A percentile compares a stretch with the other conserved stretches of the same genome.
Conservation (phyloP, 2,329 filamentous ascomycete genomes). For the Tolypocladium amazonense region DNA sequence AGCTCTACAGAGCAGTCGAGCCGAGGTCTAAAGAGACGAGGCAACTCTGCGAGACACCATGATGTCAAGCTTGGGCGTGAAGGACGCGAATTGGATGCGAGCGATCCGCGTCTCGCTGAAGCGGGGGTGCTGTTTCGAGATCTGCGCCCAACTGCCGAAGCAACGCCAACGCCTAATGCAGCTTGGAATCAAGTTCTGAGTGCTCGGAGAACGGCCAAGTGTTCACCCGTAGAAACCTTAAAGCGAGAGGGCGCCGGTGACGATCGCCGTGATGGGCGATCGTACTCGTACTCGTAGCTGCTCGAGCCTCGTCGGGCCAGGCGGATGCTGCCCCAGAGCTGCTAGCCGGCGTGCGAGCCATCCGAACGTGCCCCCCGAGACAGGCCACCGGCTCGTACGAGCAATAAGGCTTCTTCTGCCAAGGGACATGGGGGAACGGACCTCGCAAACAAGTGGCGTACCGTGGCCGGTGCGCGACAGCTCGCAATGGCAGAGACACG, state of each 20-base stretch:
- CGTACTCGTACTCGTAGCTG: not conserved
- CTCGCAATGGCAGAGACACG: not conserved
- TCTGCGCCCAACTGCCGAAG: not conserved
- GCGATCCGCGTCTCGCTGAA: not conserved
- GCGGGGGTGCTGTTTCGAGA: not conserved
- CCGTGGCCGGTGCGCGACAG: not conserved
- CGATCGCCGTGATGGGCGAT: not conserved
- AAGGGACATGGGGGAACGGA: not conserved
- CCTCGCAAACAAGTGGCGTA: not conserved
- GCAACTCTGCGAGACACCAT: not conserved
- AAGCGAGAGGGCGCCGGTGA: not conserved
- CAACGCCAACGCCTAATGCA: not conserved
- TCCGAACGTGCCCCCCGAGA: not conserved
- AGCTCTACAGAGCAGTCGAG: not conserved
- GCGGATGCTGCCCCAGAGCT: not conserved
- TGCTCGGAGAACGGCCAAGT: not conserved
- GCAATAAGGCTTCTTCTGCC: not conserved
- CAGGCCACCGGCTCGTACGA: no score
- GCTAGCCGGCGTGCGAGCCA: not conserved
- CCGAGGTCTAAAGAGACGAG: not conserved
- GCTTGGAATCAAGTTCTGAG: not conserved
- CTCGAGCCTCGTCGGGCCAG: not conserved
- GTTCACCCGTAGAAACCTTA: not conserved
- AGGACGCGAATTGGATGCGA: no score
- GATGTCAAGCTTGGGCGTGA: not conserved